Percentiles rank a stretch among this genome's conserved stretches.
Evolutionary conservation across 305 asterid genomes (phyloP).

Genomic region (Fraxinus sp.): DNA sequence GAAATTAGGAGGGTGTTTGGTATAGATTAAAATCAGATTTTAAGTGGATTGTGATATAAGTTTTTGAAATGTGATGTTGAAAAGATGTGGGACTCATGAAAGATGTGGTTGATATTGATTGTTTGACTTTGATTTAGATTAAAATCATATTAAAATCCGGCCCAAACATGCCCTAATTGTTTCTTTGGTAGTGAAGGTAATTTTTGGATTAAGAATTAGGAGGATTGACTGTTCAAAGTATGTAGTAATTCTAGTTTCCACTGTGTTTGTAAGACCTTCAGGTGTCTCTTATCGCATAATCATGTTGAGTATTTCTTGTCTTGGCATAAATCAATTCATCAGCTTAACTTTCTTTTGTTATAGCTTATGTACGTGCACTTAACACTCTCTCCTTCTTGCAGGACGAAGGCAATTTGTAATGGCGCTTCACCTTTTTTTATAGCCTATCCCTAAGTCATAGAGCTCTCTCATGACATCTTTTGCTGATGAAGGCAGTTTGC

Average conservation of each 20-base stretch:
- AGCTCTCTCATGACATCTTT: constrained; percentile 15
- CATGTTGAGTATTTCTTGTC: constrained; percentile 6
- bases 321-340: neutral
- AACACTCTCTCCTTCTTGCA: constrained; percentile 27
- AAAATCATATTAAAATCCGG: no score
- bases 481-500: constrained; percentile 17
- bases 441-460: constrained; percentile 15
- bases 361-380: constrained; percentile 17
- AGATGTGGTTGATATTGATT: no score
- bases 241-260: neutral
- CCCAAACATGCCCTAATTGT: no score
- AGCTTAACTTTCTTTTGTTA: neutral
- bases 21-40: no score
- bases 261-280: neutral
- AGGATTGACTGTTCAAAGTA: neutral
- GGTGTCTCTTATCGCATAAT: constrained; percentile 5
- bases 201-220: neutral
- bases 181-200: neutral
- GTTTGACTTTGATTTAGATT: no score
- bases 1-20: neutral
- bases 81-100: no score
- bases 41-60: no score
- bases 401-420: constrained; percentile 37
- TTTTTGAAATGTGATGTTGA: no score
- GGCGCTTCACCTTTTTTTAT: constrained; percentile 21